Percentiles rank a stretch among this genome's conserved stretches.
Evolutionary conservation across 2,329 filamentous ascomycete genomes (phyloP).

Genomic region (Fusarium abutilonis): DNA sequence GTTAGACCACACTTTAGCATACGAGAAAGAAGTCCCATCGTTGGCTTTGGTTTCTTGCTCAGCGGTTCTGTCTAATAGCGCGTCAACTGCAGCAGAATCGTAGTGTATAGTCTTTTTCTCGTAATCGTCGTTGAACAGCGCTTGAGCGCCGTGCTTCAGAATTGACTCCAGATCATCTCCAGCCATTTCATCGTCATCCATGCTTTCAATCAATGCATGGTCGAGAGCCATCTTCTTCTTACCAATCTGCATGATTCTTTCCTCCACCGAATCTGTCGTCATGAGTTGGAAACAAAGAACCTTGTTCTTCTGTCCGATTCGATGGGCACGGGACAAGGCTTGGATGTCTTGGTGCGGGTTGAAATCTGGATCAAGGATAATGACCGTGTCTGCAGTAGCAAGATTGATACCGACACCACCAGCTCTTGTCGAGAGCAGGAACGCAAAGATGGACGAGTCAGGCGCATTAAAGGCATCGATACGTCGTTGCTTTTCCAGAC

Average conservation of each 20-base stretch:
- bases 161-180: constrained; percentile 87
- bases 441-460: constrained; percentile 84
- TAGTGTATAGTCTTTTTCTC: constrained; percentile 80
- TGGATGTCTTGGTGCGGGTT: constrained; percentile 99
- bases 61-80: constrained; percentile 85
- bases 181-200: constrained; percentile 84
- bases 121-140: constrained; percentile 82
- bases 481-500: constrained; percentile 88
- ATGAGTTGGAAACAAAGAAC: constrained; percentile 96
- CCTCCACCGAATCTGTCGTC: constrained; percentile 87
- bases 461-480: constrained; percentile 95
- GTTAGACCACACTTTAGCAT: constrained; percentile 92
- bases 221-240: constrained; percentile 96
- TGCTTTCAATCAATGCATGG: constrained; percentile 90
- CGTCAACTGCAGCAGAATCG: constrained; percentile 83
- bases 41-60: constrained; percentile 76
- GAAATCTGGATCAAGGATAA: constrained; percentile 96
- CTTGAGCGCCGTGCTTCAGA: constrained; percentile 84
- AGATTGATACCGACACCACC: constrained; percentile 98
- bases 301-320: constrained; percentile 95
- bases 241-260: constrained; percentile 95
- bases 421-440: constrained; percentile 91
- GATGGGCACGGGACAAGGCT: constrained; percentile 90
- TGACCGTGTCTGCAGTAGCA: constrained; percentile 95
- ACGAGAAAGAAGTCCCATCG: constrained; percentile 85